phyloP scores from a whole-genome alignment of 2,329 filamentous ascomycete species.

The Lomentospora prolificans region DNA sequence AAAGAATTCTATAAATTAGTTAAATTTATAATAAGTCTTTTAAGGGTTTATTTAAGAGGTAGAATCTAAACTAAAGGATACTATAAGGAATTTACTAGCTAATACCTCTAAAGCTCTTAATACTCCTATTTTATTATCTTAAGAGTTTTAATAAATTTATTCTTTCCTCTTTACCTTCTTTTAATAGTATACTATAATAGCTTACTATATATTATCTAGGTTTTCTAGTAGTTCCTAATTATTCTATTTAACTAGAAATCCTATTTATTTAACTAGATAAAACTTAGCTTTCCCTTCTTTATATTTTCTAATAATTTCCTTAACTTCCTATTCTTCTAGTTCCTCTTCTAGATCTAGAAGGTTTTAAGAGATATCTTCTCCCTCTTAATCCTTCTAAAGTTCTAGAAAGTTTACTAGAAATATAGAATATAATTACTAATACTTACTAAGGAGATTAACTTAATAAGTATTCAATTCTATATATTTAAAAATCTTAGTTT shows the following conservation, averaged over 20 bases:
- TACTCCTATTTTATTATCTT: neutral
- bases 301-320: neutral
- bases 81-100: too few species aligned
- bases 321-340: neutral
- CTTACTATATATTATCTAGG: neutral
- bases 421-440: neutral
- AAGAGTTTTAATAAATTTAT: neutral
- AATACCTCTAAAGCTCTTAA: neutral
- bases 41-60: neutral
- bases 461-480: neutral
- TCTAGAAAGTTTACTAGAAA: neutral
- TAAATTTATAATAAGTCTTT: neutral
- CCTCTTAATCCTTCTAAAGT: neutral
- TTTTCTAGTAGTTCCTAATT: neutral
- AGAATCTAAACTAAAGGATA: neutral
- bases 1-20: neutral
- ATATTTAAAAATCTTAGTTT: neutral
- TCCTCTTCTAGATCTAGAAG: neutral
- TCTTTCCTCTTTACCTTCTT: neutral
- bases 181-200: neutral
- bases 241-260: neutral
- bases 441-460: neutral
- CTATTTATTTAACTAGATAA: neutral
- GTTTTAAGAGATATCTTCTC: neutral
- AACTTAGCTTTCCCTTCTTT: neutral